Evolutionary conservation across 169 alveolate genomes (phyloP), one percentile per base, ranked within the genome.

Genomic region (Theileria equi): DNA sequence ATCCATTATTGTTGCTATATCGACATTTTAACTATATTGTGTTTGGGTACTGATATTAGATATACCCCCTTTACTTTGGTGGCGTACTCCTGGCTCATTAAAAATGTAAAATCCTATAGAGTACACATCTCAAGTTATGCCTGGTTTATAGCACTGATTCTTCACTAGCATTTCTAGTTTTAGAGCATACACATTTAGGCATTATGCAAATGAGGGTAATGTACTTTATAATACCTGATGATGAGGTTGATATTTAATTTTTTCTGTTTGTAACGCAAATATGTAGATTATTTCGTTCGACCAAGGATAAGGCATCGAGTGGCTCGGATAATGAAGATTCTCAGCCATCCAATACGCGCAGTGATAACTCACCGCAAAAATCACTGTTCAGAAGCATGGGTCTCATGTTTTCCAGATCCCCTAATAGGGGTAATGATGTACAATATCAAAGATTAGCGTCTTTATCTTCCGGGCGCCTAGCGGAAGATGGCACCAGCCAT

Each of bases 321-420:
- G 21, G 64, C 10, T 59, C 69, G 3, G 69, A 59, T 44, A 21
- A 16, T 11, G 67, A 38, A 6, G 69, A 59, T 3, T 40, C 64
- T 13, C 66, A 11, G 17, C 44, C 69, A 23, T 43, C 69, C 16
- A 40, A 41, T 7, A 4, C 43, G 5, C 57, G 23, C 19, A 2
- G 19, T 5, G 69, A 59, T 1, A 45, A 45, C 4, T 59, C 69
- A 7, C 69, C 69, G 7, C 69, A 59, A 40, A 59, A 45, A 25
- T 59, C 69, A 17, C 13, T 59, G n/a, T 59, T 59, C 57, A 7
- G 67, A 6, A 59, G 66, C 57, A 59, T 59, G 69, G 69, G 69
- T 21, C 34, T 31, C 64, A 59, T 59, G 61, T 59, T 59, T 25
- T 5, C 31, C 16, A 40, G 69, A 17, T 59, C 69, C 11, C 69